Conservation (phyloP, 2,329 filamentous ascomycete species). For the Hymenoscyphus fructigenus region DNA sequence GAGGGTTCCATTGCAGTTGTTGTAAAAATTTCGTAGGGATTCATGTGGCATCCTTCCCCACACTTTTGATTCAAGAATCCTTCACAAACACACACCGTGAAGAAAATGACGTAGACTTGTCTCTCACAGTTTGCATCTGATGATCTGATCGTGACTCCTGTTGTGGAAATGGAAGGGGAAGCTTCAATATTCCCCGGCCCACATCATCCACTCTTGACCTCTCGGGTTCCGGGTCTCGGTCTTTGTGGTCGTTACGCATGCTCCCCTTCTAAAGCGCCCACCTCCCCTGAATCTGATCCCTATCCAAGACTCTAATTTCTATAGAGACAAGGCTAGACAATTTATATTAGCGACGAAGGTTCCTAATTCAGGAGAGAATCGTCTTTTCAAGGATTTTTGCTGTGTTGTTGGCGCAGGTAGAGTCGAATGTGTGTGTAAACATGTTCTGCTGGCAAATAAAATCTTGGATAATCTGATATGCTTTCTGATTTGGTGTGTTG, state of each 20-base stretch:
- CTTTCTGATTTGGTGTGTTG: not conserved
- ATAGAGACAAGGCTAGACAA: not conserved
- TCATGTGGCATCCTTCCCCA: too few relatives aligned
- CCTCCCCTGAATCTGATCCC: not conserved
- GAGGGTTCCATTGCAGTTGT: not conserved
- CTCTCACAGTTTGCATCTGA: not conserved
- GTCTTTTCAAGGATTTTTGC: too few relatives aligned
- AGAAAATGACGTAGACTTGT: not conserved
- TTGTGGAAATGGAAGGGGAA: not conserved
- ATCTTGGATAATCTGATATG: not conserved
- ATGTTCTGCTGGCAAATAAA: too few relatives aligned
- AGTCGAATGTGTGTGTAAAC: too few relatives aligned
- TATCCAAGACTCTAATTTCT: not conserved
- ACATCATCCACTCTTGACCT: not conserved
- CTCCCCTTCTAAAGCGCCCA: not conserved
- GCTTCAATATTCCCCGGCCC: not conserved
- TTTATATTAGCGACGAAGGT: too few relatives aligned
- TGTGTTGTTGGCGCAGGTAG: too few relatives aligned
- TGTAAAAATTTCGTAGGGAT: not conserved
- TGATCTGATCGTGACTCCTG: not conserved
- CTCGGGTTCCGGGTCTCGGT: not conserved
- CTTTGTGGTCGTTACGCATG: not conserved
- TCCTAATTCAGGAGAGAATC: too few relatives aligned
- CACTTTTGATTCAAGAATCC: too few relatives aligned
- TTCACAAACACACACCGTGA: not conserved